Evolutionary conservation across 1,284 basidiomycete species (phyloP), one percentile per base, ranked within the genome.

Genomic region (Lentinus polychrous): DNA sequence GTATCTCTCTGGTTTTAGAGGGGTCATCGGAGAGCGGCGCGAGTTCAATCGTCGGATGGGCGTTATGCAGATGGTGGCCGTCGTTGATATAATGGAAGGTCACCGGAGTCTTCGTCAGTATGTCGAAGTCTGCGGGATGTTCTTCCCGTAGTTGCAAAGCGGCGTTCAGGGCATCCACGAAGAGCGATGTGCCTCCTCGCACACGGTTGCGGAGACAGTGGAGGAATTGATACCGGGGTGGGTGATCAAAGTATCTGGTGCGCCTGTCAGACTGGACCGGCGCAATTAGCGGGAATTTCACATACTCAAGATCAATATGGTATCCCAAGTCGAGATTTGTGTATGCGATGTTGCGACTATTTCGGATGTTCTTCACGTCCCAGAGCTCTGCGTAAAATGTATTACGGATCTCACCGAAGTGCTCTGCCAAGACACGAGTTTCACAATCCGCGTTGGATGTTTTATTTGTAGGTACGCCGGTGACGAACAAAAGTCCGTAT

Each of bases 361-460:
- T 74, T 41, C 68, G 68, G 38, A 89, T 62, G 54, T 83, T 89
- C 66, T 83, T 81, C 17, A 99, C 95, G 65, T 98, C 84, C 92
- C 94, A 99, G 0, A 88, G 69, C 49, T 77, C 70, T 1, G 95
- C 95, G 60, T 99, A 99, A 66, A 98, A 95, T 8, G 94, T 98
- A 48, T 79, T 73, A 31, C 93, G 74, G 22, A 97, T 73, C 56
- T 89, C 78, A 11, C 91, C 87, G 56, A 96, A 84, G 23, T 62
- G 63, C 20, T 72, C 67, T 0, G 80, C 87, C 0, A 94, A 72
- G n/a, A 56, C 67, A 5, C 78, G 73, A 32, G 92, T 63, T 62
- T 86, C 83, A 60, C 90, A 90, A 1, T 65, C 66, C 41, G 76
- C 72, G 53, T 85, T 66, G 17, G 71, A 70, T 0, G 76, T 81